Base-by-base conservation (phyloP, 192 early-diverging fungal species). In the Chytriomyces sp. region DNA sequence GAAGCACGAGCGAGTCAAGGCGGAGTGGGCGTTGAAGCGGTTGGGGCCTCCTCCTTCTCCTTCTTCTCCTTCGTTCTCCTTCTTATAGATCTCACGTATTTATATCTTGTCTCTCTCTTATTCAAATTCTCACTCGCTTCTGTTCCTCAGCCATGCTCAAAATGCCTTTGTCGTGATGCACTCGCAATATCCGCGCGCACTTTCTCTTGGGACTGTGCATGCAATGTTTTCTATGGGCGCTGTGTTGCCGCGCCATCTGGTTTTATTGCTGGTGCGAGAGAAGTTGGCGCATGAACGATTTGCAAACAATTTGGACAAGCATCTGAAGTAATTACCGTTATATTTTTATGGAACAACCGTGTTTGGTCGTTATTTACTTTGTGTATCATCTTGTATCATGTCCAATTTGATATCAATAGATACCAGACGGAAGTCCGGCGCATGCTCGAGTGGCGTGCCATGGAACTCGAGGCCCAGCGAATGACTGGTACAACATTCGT, bases 391-490 rank as follows among this genome's bases (percentile, higher is more conserved):
- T 1, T 35, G 3, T 35, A 35, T 4, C 4, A 57, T 57, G 53
- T 20, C 53, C 53, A 57, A 18, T 5, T 5, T 20, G 16, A 57
- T 57, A 0, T 13, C 76, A 48, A 57, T 20, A 57, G 53, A 53
- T 61, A 77, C 59, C 46, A 45, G 18, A 49, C 16, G 4, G 71
- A 60, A 28, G 60, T 73, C 16, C 62, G 62, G 45, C 65, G 65
- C 66, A 71, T 60, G 76, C 64, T 77, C 23, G 76, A 77, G 45
- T 68, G 64, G 65, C 65, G 76, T 26, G 76, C 76, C 13, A 77
- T 61, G 67, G 67, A 68, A 43, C 45, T 77, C 24, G 76, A 77
- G 44, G 65, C 64, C 0, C 76, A 77, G 60, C 13, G 76, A 23
- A 20, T 76, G 61, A 76, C 35, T 35, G 28, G 50, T 48, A 16